phyloP scores from a whole-genome alignment of 257 asterid genomes.

The Osmanthus fragrans region DNA sequence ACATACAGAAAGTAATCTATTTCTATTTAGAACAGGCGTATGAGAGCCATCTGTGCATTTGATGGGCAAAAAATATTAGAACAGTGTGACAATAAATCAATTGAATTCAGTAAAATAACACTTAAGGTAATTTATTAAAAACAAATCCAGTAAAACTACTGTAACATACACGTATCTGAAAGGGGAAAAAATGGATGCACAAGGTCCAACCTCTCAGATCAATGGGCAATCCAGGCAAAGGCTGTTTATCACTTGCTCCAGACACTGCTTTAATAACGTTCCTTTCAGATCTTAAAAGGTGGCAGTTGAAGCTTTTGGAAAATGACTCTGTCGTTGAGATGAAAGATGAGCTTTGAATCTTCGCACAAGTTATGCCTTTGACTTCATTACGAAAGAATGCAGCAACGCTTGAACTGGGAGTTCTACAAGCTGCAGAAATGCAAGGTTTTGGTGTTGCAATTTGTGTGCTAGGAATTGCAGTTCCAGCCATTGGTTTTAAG shows the following conservation, averaged over 20 bases:
- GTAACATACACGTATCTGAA: not conserved
- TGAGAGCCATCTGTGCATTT: not conserved
- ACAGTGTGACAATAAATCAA: not conserved
- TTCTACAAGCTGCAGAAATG: constrained; percentile 36
- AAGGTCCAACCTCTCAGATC: constrained; percentile 73
- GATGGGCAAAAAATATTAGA: not conserved
- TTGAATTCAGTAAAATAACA: not conserved
- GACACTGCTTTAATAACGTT: constrained; percentile 64
- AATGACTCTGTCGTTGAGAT: constrained; percentile 39
- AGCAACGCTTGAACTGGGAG: constrained; percentile 46
- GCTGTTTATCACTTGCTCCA: constrained; percentile 48
- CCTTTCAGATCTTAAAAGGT: constrained; percentile 34
- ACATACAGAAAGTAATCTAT: not conserved
- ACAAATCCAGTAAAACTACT: not conserved
- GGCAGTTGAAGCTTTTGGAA: constrained; percentile 29
- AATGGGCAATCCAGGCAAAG: constrained; percentile 77
- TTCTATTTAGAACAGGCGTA: not conserved
- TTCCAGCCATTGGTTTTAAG: constrained; percentile 58
- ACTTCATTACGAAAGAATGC: constrained; percentile 51
- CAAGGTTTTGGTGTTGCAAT: constrained; percentile 37
- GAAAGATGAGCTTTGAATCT: constrained; percentile 48
- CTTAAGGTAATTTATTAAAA: not conserved
- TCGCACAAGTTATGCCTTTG: constrained; percentile 38
- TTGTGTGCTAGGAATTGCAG: constrained; percentile 48
- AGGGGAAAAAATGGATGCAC: not conserved